Conservation (phyloP, 169 alveolate genomes). For the Babesia divergens region DNA sequence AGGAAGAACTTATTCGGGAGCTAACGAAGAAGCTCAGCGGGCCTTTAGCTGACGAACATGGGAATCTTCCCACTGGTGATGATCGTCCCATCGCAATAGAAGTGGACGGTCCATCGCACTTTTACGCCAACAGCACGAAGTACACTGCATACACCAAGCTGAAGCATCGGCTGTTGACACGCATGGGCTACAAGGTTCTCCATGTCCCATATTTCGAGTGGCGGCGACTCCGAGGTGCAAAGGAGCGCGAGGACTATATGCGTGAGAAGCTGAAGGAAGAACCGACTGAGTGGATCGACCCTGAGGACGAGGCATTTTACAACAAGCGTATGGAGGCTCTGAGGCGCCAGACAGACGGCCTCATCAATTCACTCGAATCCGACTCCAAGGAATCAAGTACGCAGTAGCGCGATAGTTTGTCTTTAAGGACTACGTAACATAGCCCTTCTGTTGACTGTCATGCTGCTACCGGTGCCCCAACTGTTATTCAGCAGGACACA, state of each 20-base stretch:
- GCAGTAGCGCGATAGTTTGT: no score
- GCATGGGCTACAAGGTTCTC: constrained; percentile 83
- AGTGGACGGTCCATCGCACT: constrained; percentile 92
- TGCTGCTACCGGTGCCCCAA: no score
- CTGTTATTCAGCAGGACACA: no score
- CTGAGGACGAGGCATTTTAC: constrained; percentile 86
- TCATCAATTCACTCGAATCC: constrained; percentile 21
- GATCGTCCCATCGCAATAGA: constrained; percentile 77
- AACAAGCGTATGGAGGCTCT: constrained; percentile 76
- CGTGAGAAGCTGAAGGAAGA: constrained; percentile 83
- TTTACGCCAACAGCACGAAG: constrained; percentile 84
- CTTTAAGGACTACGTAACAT: no score
- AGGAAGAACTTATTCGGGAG: constrained; percentile 62
- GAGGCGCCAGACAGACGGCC: constrained; percentile 51
- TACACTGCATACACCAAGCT: constrained; percentile 84
- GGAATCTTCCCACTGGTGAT: constrained; percentile 62
- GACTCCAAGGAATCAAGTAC: neutral
- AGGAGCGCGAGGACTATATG: constrained; percentile 89
- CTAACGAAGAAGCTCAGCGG: constrained; percentile 61
- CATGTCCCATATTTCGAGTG: constrained; percentile 77
- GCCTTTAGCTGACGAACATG: constrained; percentile 67
- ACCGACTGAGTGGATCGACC: constrained; percentile 89
- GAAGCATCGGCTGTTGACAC: constrained; percentile 87
- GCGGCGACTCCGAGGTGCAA: constrained; percentile 82
- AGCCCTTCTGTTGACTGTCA: no score